Evolutionary conservation across 306 rosid species (phyloP), one percentile per base, ranked within the genome.

Genomic region (Psophocarpus tetragonolobus): DNA sequence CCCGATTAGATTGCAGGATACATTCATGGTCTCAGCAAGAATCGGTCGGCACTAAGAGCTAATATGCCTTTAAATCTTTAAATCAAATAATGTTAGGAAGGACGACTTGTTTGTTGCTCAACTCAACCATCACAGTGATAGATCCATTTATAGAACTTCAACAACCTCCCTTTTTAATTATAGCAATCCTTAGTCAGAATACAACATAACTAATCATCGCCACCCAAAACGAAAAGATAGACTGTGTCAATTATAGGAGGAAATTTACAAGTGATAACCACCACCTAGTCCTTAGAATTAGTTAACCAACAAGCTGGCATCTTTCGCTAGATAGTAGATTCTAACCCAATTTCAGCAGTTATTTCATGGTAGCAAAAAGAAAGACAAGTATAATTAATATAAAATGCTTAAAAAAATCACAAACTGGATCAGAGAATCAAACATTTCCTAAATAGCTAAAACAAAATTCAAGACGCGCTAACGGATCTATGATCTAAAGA

Each of bases 401-500:
- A 9, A 26, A 63, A 75, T 6, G 67, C 29, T 48, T 38, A 10
- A 38, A 36, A 60, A 60, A n/a, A 21, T 15, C 42, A 26, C 2
- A 41, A 75, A 33, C 44, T 14, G 30, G 74, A 82, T 75, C 77
- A 65, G 44, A 74, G 15, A 79, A 71, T 65, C 75, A 70, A 70
- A 75, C 21, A 47, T 8, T 36, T 45, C 30, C 0, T 36, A 60
- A 15, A 68, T 2, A 66, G 53, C 10, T 8, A 9, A 61, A 41
- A 33, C 44, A 50, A 14, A 57, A 81, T 23, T 48, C 35, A 75
- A 69, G 58, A 74, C 13, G 10, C n/a, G 18, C 27, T 14, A 62
- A 61, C 24, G 70, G 87, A 86, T 83, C 86, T 51, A 72, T 29
- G 17, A 3, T 21, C 73, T 15, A 44, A 27, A 61, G 14, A 73